Evolutionary conservation across 352 stramenopile species (phyloP), one percentile per base, ranked within the genome.

Genomic region (Phytopythium delawarense): DNA sequence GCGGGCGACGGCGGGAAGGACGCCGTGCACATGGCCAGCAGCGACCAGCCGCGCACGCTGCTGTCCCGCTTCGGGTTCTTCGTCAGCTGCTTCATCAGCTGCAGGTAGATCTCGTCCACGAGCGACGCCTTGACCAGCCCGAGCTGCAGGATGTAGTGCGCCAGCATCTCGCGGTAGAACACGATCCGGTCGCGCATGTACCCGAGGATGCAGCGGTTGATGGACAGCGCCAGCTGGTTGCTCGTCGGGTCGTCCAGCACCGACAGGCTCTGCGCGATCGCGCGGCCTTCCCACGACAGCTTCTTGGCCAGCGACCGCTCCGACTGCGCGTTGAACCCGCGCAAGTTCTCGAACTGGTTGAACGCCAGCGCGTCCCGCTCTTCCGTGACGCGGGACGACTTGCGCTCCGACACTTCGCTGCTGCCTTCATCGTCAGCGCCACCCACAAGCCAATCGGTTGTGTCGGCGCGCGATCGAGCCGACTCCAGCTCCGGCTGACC

Each of bases 101-200:
- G 34, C 5, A 39, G 34, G 5, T 39, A 39, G 34, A 39, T 39
- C 34, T 39, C 34, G 7, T 39, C 34, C 34, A 39, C 34, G 34
- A 39, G 34, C 7, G 34, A 39, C 34, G 7, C 34, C 34, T 39
- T 39, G 7, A 39, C 34, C 34, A 39, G 34, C 7, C 34, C 34
- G 11, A 39, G 34, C 7, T 39, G 34, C 7, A 39, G 34, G 34
- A 39, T 39, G 34, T 1, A 13, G 34, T 39, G 34, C 34, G 34
- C 11, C 34, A 39, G 34, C 11, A 96, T 98, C 48, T 97, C 93
- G 13, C 93, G 91, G 64, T 97, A 98, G 59, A 89, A 93, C 37
- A 98, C 92, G 57, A 96, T 88, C 9, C 96, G 94, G 61, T 98
- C 94, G 4, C 94, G 89, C 89, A 97, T 98, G 78, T 98, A 98